phyloP scores from a whole-genome alignment of 176 grass and related monocot species.

The Triticum dicoccoides region DNA sequence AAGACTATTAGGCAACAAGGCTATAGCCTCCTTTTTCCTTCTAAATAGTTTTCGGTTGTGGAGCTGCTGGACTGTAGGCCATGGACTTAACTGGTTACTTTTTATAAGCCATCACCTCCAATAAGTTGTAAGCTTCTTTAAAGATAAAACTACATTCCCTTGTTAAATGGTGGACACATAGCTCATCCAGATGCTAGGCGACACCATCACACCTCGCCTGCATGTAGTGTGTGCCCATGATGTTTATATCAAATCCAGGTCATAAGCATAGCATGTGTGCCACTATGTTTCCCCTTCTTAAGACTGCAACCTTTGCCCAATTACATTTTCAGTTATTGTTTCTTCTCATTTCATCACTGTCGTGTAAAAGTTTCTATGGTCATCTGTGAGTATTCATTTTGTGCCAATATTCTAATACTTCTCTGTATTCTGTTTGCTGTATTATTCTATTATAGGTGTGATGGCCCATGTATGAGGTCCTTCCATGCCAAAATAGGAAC shows the following conservation, averaged over 20 bases:
- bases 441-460: constrained; percentile 64
- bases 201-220: background rate
- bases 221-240: background rate
- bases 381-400: background rate
- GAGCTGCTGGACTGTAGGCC: background rate
- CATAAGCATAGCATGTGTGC: background rate
- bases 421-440: background rate
- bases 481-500: constrained; percentile 77
- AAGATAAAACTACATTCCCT: background rate
- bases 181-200: background rate
- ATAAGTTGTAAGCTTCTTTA: background rate
- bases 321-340: background rate
- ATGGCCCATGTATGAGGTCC: constrained; percentile 88
- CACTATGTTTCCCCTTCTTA: background rate
- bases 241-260: background rate
- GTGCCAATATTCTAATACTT: constrained; percentile 9
- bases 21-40: constrained; percentile 2
- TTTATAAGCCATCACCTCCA: background rate
- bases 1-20: background rate
- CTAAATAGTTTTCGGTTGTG: background rate
- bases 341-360: constrained; percentile 22
- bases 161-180: background rate
- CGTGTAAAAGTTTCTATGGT: background rate
- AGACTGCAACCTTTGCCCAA: background rate
- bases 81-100: background rate